Conservation (phyloP, 2,329 filamentous ascomycete genomes). For the Eutypa lata region DNA sequence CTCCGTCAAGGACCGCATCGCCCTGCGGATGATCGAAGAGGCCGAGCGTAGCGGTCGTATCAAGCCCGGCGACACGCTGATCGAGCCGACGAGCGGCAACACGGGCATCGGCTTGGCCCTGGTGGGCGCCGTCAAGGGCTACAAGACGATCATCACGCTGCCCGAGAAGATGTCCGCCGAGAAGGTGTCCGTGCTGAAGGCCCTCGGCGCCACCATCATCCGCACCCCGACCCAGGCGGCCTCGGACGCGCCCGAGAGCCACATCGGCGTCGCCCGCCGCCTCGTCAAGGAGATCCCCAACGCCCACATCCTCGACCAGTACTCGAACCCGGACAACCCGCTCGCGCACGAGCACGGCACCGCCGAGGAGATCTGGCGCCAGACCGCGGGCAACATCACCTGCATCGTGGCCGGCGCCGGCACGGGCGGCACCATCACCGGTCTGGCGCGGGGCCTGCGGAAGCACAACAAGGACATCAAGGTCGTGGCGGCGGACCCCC, state of each 20-base stretch:
- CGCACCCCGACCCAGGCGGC: constrained; percentile 94
- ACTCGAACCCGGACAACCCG: constrained; percentile 87
- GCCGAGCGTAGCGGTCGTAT: constrained; percentile 89
- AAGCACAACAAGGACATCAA: constrained; percentile 86
- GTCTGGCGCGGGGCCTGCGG: constrained; percentile 76
- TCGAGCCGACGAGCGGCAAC: constrained; percentile 97
- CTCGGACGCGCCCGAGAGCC: constrained; percentile 90
- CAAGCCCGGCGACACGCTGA: constrained; percentile 94
- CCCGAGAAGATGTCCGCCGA: constrained; percentile 99
- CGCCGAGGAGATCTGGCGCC: constrained; percentile 92
- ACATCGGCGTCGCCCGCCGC: constrained; percentile 89
- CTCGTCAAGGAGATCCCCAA: constrained; percentile 95
- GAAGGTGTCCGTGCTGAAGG: constrained; percentile 92
- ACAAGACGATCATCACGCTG: constrained; percentile 97
- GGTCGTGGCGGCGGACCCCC: constrained; percentile 87
- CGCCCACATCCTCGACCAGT: constrained; percentile 96
- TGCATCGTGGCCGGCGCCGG: constrained; percentile 89
- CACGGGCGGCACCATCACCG: constrained; percentile 93
- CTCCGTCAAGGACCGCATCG: constrained; percentile 93
- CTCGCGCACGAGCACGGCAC: constrained; percentile 91
- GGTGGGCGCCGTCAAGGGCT: constrained; percentile 92
- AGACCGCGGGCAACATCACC: constrained; percentile 78
- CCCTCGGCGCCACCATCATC: constrained; percentile 94
- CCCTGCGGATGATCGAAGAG: constrained; percentile 94
- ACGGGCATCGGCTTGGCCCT: constrained; percentile 96